Percentiles rank a stretch among this genome's conserved stretches.
phyloP scores from a whole-genome alignment of 139 green algal genomes.

The Haematococcus sp. region DNA sequence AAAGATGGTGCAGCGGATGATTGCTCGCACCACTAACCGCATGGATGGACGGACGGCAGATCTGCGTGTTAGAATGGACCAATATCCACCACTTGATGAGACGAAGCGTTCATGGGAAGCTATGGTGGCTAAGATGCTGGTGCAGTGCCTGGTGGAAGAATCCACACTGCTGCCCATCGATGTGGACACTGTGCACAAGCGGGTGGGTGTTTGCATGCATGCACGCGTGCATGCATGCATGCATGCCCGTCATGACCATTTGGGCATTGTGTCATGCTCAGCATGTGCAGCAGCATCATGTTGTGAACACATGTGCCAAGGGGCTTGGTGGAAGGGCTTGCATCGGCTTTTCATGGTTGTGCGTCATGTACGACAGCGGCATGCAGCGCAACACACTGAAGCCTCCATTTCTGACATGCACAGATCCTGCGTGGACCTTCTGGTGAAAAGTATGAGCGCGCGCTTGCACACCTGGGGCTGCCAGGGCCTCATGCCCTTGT shows the following conservation, averaged over 20 bases:
- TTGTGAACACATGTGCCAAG: too few species aligned
- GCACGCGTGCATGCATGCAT: slow-evolving; percentile 4
- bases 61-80: not conserved
- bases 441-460: slow-evolving; percentile 19
- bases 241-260: not conserved
- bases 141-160: slow-evolving; percentile 22
- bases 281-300: not conserved
- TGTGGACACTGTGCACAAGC: slow-evolving; percentile 28
- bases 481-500: slow-evolving; percentile 8
- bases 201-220: slow-evolving; percentile 13
- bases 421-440: slow-evolving; percentile 11
- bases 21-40: not conserved
- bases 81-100: not conserved
- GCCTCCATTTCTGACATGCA: not conserved
- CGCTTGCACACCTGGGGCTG: not conserved
- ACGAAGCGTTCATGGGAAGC: not conserved
- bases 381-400: not conserved
- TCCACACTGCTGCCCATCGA: slow-evolving; percentile 30
- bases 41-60: not conserved
- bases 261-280: not conserved
- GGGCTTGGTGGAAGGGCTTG: too few species aligned
- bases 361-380: too few species aligned
- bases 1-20: not conserved
- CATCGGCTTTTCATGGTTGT: too few species aligned
- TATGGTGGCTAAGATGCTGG: not conserved